Conservation (phyloP, 1,139 yeast genomes). For the Yamadazyma mexicana region DNA sequence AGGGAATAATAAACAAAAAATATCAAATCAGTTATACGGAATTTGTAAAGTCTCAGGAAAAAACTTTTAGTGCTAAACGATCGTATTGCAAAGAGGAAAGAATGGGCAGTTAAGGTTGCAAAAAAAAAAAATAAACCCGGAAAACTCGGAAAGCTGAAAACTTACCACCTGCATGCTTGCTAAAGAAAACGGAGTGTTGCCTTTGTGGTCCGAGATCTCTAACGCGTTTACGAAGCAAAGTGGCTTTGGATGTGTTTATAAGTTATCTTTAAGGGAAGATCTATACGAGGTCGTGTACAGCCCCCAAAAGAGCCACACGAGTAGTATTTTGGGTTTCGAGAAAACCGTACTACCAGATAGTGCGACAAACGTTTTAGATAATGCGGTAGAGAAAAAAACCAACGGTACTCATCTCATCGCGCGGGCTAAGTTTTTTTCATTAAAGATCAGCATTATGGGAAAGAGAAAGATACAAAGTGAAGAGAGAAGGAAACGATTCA, state of each 20-base stretch:
- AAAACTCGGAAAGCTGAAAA: not conserved
- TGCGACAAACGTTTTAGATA: too few relatives aligned
- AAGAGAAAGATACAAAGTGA: constrained; percentile 53
- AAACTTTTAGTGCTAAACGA: constrained; percentile 1
- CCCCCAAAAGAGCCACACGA: too few relatives aligned
- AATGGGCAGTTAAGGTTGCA: too few relatives aligned
- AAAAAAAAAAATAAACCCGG: not conserved
- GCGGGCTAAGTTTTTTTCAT: constrained; percentile 3
- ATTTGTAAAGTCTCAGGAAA: not conserved
- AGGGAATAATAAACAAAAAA: not conserved
- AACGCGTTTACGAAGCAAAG: too few relatives aligned
- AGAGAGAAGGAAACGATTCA: constrained; percentile 52
- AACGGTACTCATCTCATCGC: constrained; percentile 8
- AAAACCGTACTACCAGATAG: not conserved
- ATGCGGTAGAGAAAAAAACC: too few relatives aligned
- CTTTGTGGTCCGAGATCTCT: too few relatives aligned
- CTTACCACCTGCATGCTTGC: not conserved
- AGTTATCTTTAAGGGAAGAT: too few relatives aligned
- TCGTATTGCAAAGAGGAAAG: not conserved
- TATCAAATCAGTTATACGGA: not conserved
- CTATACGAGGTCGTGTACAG: too few relatives aligned
- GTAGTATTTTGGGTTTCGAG: not conserved
- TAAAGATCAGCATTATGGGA: constrained; percentile 10
- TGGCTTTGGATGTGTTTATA: too few relatives aligned
- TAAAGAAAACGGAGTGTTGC: too few relatives aligned